Conservation (phyloP, 257 asterid genomes). For the Solanum raphanifolium region DNA sequence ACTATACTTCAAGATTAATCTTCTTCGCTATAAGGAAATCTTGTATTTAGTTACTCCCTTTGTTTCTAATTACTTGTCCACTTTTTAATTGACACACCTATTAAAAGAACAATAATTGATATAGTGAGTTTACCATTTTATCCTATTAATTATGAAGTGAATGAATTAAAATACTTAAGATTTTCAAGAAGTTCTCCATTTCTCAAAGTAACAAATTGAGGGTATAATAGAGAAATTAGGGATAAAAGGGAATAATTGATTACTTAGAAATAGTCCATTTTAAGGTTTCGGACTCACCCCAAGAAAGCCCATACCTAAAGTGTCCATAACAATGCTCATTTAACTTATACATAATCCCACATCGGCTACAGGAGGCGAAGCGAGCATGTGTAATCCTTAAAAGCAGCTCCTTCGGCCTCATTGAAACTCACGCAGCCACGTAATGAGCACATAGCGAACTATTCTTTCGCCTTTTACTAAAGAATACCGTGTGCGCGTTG, state of each 20-base stretch:
- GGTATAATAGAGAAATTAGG: no score
- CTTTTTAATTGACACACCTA: no score
- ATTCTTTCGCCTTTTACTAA: not conserved
- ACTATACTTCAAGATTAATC: not conserved
- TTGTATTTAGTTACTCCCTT: not conserved
- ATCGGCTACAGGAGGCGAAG: not conserved
- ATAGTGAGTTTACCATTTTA: no score
- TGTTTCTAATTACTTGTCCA: no score
- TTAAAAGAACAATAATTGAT: no score
- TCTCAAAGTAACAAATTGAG: no score
- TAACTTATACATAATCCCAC: not conserved
- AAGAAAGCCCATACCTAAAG: not conserved
- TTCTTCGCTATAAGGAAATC: no score
- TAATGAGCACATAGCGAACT: not conserved
- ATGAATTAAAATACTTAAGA: no score
- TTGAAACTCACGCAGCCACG: not conserved
- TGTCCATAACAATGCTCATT: not conserved
- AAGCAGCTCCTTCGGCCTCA: not conserved
- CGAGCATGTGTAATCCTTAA: not conserved
- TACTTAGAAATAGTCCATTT: not conserved
- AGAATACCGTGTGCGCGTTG: not conserved
- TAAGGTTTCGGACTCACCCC: not conserved
- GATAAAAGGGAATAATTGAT: no score
- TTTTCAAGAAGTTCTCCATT: no score
- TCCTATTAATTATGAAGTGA: no score